Evolutionary conservation across 2,329 filamentous ascomycete genomes (phyloP), one percentile per base, ranked within the genome.

Genomic region (Fonsecaea erecta): DNA sequence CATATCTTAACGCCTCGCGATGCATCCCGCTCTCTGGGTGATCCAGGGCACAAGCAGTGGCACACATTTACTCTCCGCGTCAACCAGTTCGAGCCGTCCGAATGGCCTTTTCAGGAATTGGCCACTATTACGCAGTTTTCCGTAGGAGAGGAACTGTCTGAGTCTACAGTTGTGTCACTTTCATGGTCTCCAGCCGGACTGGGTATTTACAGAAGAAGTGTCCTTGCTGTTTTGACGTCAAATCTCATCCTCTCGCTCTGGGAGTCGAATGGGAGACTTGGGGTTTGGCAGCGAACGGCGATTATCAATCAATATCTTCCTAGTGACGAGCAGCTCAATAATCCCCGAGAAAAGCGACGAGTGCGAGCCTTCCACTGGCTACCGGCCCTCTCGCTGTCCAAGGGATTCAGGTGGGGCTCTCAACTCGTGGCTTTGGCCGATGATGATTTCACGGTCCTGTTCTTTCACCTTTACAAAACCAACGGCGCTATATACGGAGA

Each of bases 181-280:
- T 76, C 79, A 8, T 88, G 86, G 86, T 88, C 86, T 4, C 77
- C 83, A 1, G 78, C 82, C 6, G 85, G 86, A 1, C 74, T 88
- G 43, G 85, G 79, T 18, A 81, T 80, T 68, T 82, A 86, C 73
- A 76, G 80, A 51, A 80, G 83, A 67, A 85, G 81, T 70, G 80
- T 82, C 7, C 78, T 88, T 30, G 84, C 81, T 1, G 81, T 86
- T 16, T 75, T 86, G 52, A 86, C 85, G 0, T 81, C 84, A 2
- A 87, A 86, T 68, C 74, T 86, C 61, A 71, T 85, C 1, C 73
- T 88, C 4, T 85, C 84, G 1, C 73, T 88, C 8, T 88, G 85
- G 81, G 82, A 84, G 54, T 77, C 81, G 2, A 73, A 80, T 34
- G 81, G 81, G 12, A 77, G 77, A 9, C 74, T 77, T 48, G 73